phyloP scores from a whole-genome alignment of 2,329 filamentous ascomycete species.

The Penicillium sp. region DNA sequence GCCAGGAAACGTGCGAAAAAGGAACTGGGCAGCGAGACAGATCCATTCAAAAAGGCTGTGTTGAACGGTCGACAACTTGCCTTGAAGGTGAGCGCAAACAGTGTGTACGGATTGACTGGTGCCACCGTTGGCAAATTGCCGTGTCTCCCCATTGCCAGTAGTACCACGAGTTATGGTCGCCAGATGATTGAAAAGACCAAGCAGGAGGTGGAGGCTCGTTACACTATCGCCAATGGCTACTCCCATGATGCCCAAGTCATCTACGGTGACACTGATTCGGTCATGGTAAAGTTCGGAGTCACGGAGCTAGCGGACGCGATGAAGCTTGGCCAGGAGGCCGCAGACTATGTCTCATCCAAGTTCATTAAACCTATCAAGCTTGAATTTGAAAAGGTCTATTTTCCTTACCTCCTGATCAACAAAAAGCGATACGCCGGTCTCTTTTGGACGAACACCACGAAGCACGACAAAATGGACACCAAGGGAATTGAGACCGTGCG shows the following conservation, averaged over 20 bases:
- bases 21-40: slow-evolving; percentile 79
- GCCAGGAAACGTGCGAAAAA: slow-evolving; percentile 93
- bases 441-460: slow-evolving; percentile 90
- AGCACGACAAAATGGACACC: slow-evolving; percentile 99
- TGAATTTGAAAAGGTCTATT: slow-evolving; percentile 99
- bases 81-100: slow-evolving; percentile 94
- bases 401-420: slow-evolving; percentile 96
- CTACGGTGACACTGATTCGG: slow-evolving; percentile 97
- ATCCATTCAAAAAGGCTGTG: slow-evolving; percentile 96
- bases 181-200: slow-evolving; percentile 99
- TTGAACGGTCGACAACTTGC: slow-evolving; percentile 95
- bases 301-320: slow-evolving; percentile 81
- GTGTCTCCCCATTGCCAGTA: slow-evolving; percentile 90
- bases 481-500: slow-evolving; percentile 98
- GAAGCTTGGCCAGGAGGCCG: slow-evolving; percentile 91
- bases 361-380: slow-evolving; percentile 97
- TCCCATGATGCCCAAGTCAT: slow-evolving; percentile 92
- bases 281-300: slow-evolving; percentile 98
- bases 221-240: slow-evolving; percentile 91
- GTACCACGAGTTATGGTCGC: slow-evolving; percentile 92
- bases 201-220: slow-evolving; percentile 83
- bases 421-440: slow-evolving; percentile 99
- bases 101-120: slow-evolving; percentile 93
- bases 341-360: slow-evolving; percentile 79
- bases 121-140: slow-evolving; percentile 94